Percentiles rank a stretch among this genome's conserved stretches.
These are phyloP conservation scores for Daedaleopsis sinensis DNA, from an alignment of 768 basidiomycete species.

Conservation along the genomic window DNA sequence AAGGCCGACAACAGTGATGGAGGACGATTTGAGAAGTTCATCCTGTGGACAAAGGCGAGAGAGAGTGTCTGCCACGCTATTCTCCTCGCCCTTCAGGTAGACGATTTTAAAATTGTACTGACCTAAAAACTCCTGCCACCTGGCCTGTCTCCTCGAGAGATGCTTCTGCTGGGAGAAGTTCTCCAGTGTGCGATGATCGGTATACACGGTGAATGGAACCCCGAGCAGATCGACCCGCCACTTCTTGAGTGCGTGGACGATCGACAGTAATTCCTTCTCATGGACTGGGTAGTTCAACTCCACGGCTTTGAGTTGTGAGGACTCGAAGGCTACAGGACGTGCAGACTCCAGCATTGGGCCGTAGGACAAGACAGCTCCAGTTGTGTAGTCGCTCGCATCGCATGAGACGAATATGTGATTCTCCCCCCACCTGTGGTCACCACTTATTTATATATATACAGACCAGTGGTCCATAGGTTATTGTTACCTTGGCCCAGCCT, in stretches of 20 bases:
- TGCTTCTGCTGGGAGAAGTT: conserved; percentile 35
- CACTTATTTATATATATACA: too few relatives aligned
- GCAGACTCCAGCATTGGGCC: conserved; percentile 35
- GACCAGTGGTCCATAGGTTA: too few relatives aligned
- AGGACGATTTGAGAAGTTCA: too few relatives aligned
- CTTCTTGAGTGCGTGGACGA: conserved; percentile 35
- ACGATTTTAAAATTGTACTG: too few relatives aligned
- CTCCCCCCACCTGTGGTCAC: conserved; percentile 28
- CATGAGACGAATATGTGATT: conserved; percentile 40
- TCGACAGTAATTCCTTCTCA: too few relatives aligned
- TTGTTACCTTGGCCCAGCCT: too few relatives aligned
- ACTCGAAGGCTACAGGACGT: conserved; percentile 36
- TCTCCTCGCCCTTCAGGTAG: conserved; percentile 42
- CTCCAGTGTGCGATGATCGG: conserved; percentile 42
- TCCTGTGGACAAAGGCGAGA: conserved; percentile 31
- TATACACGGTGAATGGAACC: too few relatives aligned
- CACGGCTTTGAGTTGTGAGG: conserved; percentile 30
- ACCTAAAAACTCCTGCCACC: conserved; percentile 38
- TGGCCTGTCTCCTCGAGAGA: conserved; percentile 37
- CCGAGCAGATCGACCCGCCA: conserved; percentile 29
- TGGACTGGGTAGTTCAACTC: too few relatives aligned
- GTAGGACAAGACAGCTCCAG: conserved; percentile 36
- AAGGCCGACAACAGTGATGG: too few relatives aligned
- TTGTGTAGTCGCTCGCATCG: conserved; percentile 34
- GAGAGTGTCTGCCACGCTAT: conserved; percentile 40